A percentile compares a stretch with the other conserved stretches of the same genome.
phyloP scores from a whole-genome alignment of 208 protist genomes.

The Leishmania amazonensis region DNA sequence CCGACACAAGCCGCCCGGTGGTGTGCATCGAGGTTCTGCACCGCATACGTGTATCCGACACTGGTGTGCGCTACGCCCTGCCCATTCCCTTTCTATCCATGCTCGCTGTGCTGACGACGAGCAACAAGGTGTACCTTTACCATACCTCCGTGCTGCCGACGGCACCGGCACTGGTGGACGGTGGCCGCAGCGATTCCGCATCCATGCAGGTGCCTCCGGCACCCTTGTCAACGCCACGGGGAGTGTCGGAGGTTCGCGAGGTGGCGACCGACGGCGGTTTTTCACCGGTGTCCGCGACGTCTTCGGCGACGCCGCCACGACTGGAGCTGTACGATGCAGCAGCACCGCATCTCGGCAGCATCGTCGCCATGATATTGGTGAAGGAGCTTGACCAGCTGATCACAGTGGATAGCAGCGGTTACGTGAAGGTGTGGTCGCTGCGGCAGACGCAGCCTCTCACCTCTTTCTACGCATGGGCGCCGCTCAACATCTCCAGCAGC shows the following conservation, averaged over 20 bases:
- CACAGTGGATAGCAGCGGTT: constrained; percentile 61
- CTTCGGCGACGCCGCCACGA: constrained; percentile 8
- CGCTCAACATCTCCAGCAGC: background rate
- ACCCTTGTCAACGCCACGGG: constrained; percentile 33
- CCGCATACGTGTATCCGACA: constrained; percentile 27
- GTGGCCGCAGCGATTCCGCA: constrained; percentile 6
- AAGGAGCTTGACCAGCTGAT: constrained; percentile 73
- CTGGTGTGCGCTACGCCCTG: constrained; percentile 41
- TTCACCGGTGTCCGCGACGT: background rate
- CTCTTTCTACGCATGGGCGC: constrained; percentile 69
- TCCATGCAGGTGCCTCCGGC: constrained; percentile 38
- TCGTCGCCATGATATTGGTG: constrained; percentile 62
- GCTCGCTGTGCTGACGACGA: constrained; percentile 44
- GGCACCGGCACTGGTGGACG: constrained; percentile 14
- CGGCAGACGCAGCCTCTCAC: constrained; percentile 42
- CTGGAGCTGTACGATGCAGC: constrained; percentile 76
- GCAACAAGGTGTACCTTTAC: constrained; percentile 35
- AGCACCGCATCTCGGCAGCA: constrained; percentile 64
- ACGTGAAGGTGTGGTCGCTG: constrained; percentile 81
- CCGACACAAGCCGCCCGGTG: constrained; percentile 8
- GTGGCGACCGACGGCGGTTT: background rate
- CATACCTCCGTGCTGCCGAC: constrained; percentile 28
- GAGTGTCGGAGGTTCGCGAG: background rate
- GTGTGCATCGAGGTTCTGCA: constrained; percentile 32
- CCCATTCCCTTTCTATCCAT: constrained; percentile 34